Evolutionary conservation across 169 alveolate species (phyloP), one percentile per base, ranked within the genome.

Genomic region (Plasmodium knowlesi): DNA sequence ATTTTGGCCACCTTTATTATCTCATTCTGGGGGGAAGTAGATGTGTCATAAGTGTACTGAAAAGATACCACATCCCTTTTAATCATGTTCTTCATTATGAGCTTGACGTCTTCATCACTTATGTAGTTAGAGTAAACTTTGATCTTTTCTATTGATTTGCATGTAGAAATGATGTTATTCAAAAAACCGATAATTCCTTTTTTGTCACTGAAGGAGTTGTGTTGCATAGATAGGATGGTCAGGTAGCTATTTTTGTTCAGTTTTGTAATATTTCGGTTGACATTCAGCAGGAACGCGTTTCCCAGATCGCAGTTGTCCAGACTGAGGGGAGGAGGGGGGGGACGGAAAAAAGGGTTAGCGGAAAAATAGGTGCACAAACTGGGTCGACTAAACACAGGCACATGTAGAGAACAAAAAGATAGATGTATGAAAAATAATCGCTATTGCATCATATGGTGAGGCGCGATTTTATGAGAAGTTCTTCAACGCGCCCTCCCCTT

Each of bases 221-320:
- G 82, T 67, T 80, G 86, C 50, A 89, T 57, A 12, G 90, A 89
- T 10, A 89, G 39, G 50, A 89, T 16, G 12, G 19, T 89, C 74
- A 89, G 72, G 84, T 89, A 89, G 53, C 25, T 57, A 34, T 89
- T 89, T 80, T 19, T 80, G 3, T 89, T 79, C 54, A 89, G 3
- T 19, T 89, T 6, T 1, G 10, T 5, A 41, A 78, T 89, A 43
- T 89, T 89, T 43, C 22, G 32, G 41, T 79, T 89, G n/a, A 89
- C 89, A 70, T 12, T 72, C 14, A 25, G 22, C 73, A 89, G 82
- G 72, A 89, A 89, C 8, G 67, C 10, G 43, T 89, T 89, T 50
- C 76, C 83, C 22, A 79, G 76, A 30, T 79, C 53, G 37, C 94
- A 89, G 57, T 89, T 79, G 74, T 89, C 90, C 82, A 89, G 19